Percentiles rank a stretch among this genome's conserved stretches.
Conservation (phyloP, 495 filamentous ascomycete genomes). For the Neurospora tetraspora region DNA sequence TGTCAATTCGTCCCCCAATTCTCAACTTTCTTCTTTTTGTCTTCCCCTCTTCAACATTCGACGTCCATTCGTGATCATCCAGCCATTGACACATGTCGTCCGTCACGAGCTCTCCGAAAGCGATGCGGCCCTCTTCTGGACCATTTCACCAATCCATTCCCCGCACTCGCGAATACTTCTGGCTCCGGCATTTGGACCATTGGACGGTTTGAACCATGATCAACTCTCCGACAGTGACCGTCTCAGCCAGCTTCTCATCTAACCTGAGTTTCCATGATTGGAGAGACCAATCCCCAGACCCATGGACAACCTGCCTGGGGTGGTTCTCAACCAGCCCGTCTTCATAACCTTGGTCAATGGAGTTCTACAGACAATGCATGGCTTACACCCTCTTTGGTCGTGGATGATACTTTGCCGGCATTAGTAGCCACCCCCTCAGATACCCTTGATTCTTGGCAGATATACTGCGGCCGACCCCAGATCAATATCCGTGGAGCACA, state of each 20-base stretch:
- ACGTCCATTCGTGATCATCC: background rate
- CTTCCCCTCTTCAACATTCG: background rate
- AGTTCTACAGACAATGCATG: background rate
- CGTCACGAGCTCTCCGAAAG: background rate
- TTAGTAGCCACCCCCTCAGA: background rate
- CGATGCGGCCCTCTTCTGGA: background rate
- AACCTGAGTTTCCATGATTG: accelerated
- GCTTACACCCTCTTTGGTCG: background rate
- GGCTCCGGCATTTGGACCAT: background rate
- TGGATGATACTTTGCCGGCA: too few species aligned
- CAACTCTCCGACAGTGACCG: too few species aligned
- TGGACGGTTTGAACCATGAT: background rate
- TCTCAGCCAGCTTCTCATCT: background rate
- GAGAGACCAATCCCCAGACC: background rate
- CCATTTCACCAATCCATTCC: background rate
- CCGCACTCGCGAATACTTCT: background rate
- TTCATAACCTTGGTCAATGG: background rate
- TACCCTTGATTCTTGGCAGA: background rate
- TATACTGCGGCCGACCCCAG: background rate
- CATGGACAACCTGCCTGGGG: background rate
- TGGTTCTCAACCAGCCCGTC: background rate
- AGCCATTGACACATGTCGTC: background rate
- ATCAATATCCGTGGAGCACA: background rate
- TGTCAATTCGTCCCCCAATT: background rate
- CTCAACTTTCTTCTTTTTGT: background rate